Conservation (phyloP, 805 yeast genomes). For the Myxozyma sirexii region DNA sequence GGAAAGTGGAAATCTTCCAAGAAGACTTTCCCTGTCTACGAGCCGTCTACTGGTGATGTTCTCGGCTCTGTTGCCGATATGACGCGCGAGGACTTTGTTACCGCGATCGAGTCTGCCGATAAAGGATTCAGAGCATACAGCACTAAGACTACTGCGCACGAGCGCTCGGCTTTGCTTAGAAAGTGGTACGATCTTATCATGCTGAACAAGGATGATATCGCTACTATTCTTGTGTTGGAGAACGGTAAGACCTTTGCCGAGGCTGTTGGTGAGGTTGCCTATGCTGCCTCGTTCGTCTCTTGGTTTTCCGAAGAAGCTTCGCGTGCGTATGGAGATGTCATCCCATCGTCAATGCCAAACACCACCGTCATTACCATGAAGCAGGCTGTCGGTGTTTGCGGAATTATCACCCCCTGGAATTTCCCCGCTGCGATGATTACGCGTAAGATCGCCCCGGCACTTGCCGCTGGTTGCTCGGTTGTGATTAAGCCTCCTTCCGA, state of each 20-base stretch:
- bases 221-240: conserved; percentile 63
- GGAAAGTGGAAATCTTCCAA: conserved; percentile 23
- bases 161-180: conserved; percentile 57
- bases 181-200: conserved; percentile 58
- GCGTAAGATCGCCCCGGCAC: conserved; percentile 63
- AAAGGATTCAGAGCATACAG: conserved; percentile 42
- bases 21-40: conserved; percentile 48
- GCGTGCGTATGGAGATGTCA: conserved; percentile 63
- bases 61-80: conserved; percentile 61
- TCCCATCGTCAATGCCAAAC: conserved; percentile 43
- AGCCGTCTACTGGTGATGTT: conserved; percentile 69
- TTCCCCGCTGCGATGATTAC: conserved; percentile 64
- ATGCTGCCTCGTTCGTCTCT: conserved; percentile 77
- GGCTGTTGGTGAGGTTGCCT: conserved; percentile 66
- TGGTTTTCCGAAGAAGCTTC: conserved; percentile 90
- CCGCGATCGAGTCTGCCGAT: conserved; percentile 59
- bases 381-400: conserved; percentile 81
- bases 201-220: conserved; percentile 67
- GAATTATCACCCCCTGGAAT: conserved; percentile 82
- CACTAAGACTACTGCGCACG: conserved; percentile 58
- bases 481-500: conserved; percentile 77
- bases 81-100: conserved; percentile 54
- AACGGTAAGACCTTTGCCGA: conserved; percentile 78
- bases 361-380: conserved; percentile 58
- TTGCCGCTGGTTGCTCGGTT: conserved; percentile 76